These are phyloP conservation scores for Selenicereus undatus DNA, from an alignment of 148 eudicot genomes.

Conservation along the genomic window DNA sequence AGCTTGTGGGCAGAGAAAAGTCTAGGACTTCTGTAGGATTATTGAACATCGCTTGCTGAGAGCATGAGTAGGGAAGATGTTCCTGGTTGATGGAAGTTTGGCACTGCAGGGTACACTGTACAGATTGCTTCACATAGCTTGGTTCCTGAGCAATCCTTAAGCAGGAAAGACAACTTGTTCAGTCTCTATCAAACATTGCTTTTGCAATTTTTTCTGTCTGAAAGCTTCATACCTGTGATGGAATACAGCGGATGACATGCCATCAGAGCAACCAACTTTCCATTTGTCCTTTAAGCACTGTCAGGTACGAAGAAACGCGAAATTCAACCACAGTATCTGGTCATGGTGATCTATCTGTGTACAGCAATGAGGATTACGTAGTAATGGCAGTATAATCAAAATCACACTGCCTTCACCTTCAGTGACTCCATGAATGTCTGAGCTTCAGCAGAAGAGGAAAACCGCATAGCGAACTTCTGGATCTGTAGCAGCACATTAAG, in stretches of 20 bases:
- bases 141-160: conserved; percentile 17
- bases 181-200: not conserved
- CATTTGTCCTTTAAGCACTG: conserved; percentile 18
- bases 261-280: not conserved
- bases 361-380: not conserved
- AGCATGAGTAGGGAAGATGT: conserved; percentile 4
- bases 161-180: not conserved
- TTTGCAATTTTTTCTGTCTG: not conserved
- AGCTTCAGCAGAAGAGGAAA: conserved; percentile 22
- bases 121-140: not conserved
- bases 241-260: not conserved
- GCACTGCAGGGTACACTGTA: not conserved
- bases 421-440: conserved; percentile 19
- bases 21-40: conserved; percentile 14
- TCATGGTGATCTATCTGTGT: not conserved
- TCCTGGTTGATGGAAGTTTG: conserved; percentile 15
- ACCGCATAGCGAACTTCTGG: conserved; percentile 30
- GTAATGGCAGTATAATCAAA: too few relatives aligned
- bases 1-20: conserved; percentile 20
- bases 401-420: conserved; percentile 11
- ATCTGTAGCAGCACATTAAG: conserved; percentile 17
- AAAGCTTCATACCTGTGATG: conserved; percentile 20
- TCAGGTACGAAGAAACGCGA: not conserved
- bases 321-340: conserved; percentile 1
- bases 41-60: conserved; percentile 18